phyloP scores from a whole-genome alignment of 2,329 filamentous ascomycete genomes.

The Aspergillus sp. region DNA sequence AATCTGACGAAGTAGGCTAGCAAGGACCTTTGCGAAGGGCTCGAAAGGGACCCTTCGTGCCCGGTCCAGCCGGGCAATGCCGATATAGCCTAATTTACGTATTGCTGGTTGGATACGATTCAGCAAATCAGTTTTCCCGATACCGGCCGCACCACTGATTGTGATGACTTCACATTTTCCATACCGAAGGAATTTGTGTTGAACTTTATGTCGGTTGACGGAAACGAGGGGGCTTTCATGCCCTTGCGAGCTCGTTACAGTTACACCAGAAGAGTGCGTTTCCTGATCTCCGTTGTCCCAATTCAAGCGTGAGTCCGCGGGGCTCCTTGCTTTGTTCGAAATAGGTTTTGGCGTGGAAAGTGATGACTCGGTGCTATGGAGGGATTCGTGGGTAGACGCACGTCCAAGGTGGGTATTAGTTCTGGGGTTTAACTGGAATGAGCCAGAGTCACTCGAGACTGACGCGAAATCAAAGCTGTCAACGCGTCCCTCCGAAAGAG shows the following conservation, averaged over 20 bases:
- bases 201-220: conserved; percentile 40
- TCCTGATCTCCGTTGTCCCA: conserved; percentile 40
- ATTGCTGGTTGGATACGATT: conserved; percentile 58
- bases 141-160: conserved; percentile 56
- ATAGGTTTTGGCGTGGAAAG: conserved; percentile 31
- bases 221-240: conserved; percentile 33
- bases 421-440: conserved; percentile 39
- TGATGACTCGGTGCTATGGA: conserved; percentile 35
- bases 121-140: conserved; percentile 62
- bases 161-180: conserved; percentile 62
- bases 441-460: conserved; percentile 56
- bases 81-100: conserved; percentile 60
- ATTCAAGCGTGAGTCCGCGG: conserved; percentile 38
- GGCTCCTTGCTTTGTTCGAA: conserved; percentile 34
- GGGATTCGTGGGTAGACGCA: conserved; percentile 35
- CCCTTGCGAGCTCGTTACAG: conserved; percentile 28
- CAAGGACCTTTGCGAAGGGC: conserved; percentile 60
- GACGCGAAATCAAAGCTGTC: conserved; percentile 53
- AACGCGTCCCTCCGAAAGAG: conserved; percentile 51
- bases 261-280: conserved; percentile 31
- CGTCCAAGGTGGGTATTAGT: conserved; percentile 37
- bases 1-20: conserved; percentile 62
- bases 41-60: conserved; percentile 61
- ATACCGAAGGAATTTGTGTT: conserved; percentile 51
- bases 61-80: conserved; percentile 60